Base-by-base conservation (phyloP, 345 rosid species). In the Sisymbrium altissimum region DNA sequence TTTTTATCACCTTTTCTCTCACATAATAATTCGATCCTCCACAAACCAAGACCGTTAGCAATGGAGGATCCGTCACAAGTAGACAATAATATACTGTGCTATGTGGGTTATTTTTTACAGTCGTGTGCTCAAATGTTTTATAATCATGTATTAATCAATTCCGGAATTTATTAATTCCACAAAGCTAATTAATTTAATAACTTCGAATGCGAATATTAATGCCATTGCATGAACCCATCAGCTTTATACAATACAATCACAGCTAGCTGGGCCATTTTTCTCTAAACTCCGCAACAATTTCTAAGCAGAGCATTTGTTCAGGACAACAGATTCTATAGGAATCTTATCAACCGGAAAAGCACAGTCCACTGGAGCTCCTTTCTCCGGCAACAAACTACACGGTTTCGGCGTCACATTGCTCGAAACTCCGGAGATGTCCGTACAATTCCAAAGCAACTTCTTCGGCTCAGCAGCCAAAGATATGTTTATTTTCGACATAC, bases 401-500 rank as follows among this genome's bases (percentile, higher is more conserved):
- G 98, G 78, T 1, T 7, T 21, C 0, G 92, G 97, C 0, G 80
- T 83, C 40, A 89, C 96, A 0, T 68, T 55, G 81, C 82, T 89
- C 5, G 88, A 52, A 40, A 81, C 72, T 56, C 94, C 98, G 8
- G 66, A 40, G 9, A 93, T 56, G 23, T 84, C 40, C 0, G 88
- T 84, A 79, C 96, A 93, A 41, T 91, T 91, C 98, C 97, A 91
- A n/a, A 77, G 82, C 62, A 83, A 46, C 39, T 84, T 10, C 72
- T 79, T 80, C 0, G 87, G 85, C 9, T 84, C 68, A 9, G 62
- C 2, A 4, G 82, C 66, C 83, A 91, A 64, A 3, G 44, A 29
- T 5, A 93, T 84, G 0, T 74, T 70, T 4, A 85, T 86, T 52
- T 86, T 83, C 0, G 92, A 93, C 64, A 93, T 86, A 76, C 96